Conservation (phyloP, 495 filamentous ascomycete species). For the Aspergillus sclerotioniger region DNA sequence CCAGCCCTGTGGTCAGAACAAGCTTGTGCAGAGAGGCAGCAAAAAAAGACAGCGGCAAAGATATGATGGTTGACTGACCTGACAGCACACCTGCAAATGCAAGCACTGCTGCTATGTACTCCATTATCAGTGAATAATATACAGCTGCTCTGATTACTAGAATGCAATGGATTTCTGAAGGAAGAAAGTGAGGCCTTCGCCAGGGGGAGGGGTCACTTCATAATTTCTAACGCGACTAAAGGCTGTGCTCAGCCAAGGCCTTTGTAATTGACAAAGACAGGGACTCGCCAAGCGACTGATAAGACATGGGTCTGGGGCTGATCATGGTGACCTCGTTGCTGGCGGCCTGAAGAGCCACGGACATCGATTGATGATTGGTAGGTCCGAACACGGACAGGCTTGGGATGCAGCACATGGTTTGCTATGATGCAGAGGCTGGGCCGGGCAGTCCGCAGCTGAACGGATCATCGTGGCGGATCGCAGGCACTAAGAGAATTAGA, state of each 20-base stretch:
- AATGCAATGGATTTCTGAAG: not conserved
- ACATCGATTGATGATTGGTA: constrained; percentile 1
- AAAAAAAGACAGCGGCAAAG: too few species aligned
- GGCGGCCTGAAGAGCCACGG: constrained; percentile 14
- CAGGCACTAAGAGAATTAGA: not conserved
- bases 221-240: constrained; percentile 9
- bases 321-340: constrained; percentile 7
- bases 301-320: constrained; percentile 2
- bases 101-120: constrained; percentile 22
- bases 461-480: not conserved
- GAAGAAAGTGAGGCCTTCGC: not conserved
- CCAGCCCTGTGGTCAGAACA: not conserved
- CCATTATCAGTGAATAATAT: constrained; percentile 23
- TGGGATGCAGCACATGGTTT: not conserved
- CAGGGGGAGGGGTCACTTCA: not conserved
- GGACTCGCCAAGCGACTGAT: not conserved
- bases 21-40: too few species aligned
- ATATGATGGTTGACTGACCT: constrained; percentile 24
- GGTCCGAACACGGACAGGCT: not conserved
- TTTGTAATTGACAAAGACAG: not conserved
- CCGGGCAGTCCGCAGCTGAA: not conserved
- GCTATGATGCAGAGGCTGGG: not conserved
- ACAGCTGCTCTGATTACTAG: not conserved
- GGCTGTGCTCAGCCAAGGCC: constrained; percentile 21
- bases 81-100: constrained; percentile 31